These are phyloP conservation scores for Aegle marmelos DNA, from an alignment of 345 rosid genomes.

Conservation along the genomic window DNA sequence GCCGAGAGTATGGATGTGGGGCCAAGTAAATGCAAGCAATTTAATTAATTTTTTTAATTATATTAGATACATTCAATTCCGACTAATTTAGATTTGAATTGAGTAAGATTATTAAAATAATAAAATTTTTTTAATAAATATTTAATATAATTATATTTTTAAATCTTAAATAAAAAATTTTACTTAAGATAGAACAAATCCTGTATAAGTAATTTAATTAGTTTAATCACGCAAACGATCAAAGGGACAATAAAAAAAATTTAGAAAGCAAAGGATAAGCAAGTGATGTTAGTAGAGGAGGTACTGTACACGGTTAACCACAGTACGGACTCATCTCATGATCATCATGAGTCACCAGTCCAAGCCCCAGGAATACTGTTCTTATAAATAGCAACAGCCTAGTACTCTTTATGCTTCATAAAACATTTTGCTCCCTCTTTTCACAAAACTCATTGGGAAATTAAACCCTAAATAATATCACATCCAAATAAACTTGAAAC, in stretches of 20 bases:
- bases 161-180: no score
- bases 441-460: background rate
- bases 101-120: no score
- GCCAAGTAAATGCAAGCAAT: background rate
- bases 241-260: background rate
- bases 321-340: background rate
- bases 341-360: background rate
- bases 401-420: constrained; percentile 6
- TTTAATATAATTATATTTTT: no score
- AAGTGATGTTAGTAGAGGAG: constrained; percentile 19
- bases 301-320: background rate
- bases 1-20: background rate
- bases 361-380: background rate
- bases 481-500: background rate
- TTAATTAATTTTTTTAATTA: no score
- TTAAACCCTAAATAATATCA: constrained; percentile 4
- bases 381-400: constrained; percentile 1
- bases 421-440: background rate
- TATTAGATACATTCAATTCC: no score
- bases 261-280: constrained; percentile 13
- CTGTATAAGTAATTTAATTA: background rate
- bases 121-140: no score
- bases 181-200: no score
- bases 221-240: background rate
- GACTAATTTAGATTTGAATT: no score